Conservation (phyloP, 2,329 filamentous ascomycete genomes). For the Fusarium virguliforme region DNA sequence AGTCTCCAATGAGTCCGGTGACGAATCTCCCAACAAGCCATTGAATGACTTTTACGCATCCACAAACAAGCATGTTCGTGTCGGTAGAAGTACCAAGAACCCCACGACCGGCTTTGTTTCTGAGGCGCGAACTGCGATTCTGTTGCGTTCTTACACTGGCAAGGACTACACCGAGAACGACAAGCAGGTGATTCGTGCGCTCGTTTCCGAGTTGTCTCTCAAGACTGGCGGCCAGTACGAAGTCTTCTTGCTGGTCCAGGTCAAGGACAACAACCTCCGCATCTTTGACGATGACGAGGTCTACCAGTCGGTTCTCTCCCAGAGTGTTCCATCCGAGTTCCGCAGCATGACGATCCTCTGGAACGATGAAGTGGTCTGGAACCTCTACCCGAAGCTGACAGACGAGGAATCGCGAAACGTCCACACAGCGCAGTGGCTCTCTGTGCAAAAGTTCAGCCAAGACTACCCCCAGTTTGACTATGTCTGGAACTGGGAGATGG, state of each 20-base stretch:
- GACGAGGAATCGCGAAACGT: conserved; percentile 70
- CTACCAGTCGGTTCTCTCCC: conserved; percentile 73
- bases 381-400: conserved; percentile 83
- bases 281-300: conserved; percentile 73
- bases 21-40: background rate
- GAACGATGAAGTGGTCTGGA: conserved; percentile 81
- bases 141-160: conserved; percentile 83
- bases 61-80: conserved; percentile 25
- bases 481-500: conserved; percentile 92
- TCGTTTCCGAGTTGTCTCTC: conserved; percentile 83
- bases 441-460: conserved; percentile 82
- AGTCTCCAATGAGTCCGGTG: too few species aligned
- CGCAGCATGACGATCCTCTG: conserved; percentile 80
- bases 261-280: conserved; percentile 74
- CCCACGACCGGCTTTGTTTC: conserved; percentile 45
- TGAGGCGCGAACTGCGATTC: conserved; percentile 77
- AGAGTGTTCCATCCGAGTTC: conserved; percentile 79
- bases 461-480: conserved; percentile 86
- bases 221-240: conserved; percentile 86
- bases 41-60: background rate
- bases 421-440: conserved; percentile 78
- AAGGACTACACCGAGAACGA: conserved; percentile 86
- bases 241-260: conserved; percentile 84
- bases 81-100: conserved; percentile 31
- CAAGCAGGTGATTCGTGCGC: conserved; percentile 82